Evolutionary conservation across 345 rosid genomes (phyloP).

Genomic region (Salix arbutifolia): DNA sequence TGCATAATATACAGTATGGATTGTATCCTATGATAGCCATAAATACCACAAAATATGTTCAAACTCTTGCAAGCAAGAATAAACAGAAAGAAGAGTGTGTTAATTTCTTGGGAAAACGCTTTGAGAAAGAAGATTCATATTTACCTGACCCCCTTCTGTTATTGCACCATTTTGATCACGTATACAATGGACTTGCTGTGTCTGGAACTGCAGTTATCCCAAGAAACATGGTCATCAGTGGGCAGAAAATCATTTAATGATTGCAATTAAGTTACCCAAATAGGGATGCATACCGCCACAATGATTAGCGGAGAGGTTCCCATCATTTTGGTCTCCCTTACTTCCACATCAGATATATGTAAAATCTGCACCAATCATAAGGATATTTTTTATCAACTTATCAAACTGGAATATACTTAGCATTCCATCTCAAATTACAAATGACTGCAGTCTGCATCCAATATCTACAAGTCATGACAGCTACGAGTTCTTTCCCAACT

Average conservation of each 20-base stretch:
- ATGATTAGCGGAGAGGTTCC: slow-evolving; percentile 74
- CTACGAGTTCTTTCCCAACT: background rate
- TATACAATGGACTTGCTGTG: slow-evolving; percentile 81
- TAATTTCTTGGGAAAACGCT: background rate
- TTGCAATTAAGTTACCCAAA: background rate
- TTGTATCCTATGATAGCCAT: slow-evolving; percentile 53
- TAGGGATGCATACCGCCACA: slow-evolving; percentile 48
- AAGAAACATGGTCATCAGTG: background rate
- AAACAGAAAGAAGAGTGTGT: background rate
- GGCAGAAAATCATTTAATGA: background rate
- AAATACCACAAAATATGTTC: background rate
- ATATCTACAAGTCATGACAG: background rate
- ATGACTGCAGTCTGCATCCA: background rate
- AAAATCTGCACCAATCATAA: slow-evolving; percentile 55
- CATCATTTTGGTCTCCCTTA: slow-evolving; percentile 89
- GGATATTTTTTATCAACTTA: background rate
- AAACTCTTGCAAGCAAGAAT: background rate
- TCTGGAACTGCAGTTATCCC: slow-evolving; percentile 58
- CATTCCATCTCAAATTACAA: background rate
- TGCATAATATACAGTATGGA: slow-evolving; percentile 65
- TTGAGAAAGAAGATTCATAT: background rate
- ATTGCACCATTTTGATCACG: slow-evolving; percentile 66
- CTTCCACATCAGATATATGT: slow-evolving; percentile 82
- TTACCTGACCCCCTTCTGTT: slow-evolving; percentile 87
- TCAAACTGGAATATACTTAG: background rate